Percentiles rank a stretch among this genome's conserved stretches.
These are phyloP conservation scores for Ogataea saltuana DNA, from an alignment of 805 yeast genomes.

Conservation along the genomic window DNA sequence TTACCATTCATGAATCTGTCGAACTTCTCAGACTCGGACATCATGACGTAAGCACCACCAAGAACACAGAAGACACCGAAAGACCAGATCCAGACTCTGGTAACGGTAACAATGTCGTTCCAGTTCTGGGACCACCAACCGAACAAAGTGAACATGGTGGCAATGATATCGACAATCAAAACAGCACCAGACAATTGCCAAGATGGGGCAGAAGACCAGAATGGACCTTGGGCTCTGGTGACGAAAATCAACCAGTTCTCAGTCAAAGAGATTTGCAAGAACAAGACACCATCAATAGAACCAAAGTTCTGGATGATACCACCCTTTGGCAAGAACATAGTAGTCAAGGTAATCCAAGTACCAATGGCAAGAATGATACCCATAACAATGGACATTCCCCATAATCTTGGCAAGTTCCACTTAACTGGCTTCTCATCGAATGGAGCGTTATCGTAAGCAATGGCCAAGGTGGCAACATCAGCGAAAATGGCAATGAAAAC, in stretches of 20 bases:
- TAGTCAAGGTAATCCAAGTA: constrained; percentile 92
- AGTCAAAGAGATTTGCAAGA: constrained; percentile 91
- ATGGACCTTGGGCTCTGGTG: constrained; percentile 96
- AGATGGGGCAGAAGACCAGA: constrained; percentile 96
- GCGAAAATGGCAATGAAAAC: constrained; percentile 97
- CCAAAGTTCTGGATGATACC: constrained; percentile 97
- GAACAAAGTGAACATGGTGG: constrained; percentile 89
- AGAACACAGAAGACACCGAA: constrained; percentile 95
- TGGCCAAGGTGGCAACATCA: constrained; percentile 95
- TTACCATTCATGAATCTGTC: constrained; percentile 86
- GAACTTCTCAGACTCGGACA: constrained; percentile 78
- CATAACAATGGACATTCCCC: constrained; percentile 93
- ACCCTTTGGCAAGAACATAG: constrained; percentile 87
- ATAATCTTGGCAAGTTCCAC: constrained; percentile 95
- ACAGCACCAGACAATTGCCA: constrained; percentile 98
- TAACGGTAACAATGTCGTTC: constrained; percentile 94
- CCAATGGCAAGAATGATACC: constrained; percentile 87
- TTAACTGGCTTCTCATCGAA: constrained; percentile 90
- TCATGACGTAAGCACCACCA: constrained; percentile 95
- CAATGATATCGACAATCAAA: constrained; percentile 82
- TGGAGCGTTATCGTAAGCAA: constrained; percentile 97
- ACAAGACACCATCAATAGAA: constrained; percentile 88
- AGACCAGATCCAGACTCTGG: constrained; percentile 93
- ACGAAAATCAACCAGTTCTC: constrained; percentile 97
- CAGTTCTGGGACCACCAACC: constrained; percentile 99